These are phyloP conservation scores for Zoysia japonica DNA, from an alignment of 176 grass and related monocot species.

Conservation along the genomic window DNA sequence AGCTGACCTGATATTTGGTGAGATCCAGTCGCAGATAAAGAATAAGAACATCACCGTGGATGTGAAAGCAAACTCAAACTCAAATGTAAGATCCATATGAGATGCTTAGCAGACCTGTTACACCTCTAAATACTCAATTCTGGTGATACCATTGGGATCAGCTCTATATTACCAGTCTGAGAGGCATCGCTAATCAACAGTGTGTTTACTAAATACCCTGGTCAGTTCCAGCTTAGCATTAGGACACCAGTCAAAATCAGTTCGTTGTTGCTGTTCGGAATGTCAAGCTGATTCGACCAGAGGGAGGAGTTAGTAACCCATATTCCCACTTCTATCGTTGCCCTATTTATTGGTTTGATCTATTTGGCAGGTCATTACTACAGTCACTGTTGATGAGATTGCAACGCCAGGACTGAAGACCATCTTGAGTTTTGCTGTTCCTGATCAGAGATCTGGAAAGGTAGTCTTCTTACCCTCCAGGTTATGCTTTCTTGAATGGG, in stretches of 20 bases:
- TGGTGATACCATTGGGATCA: not conserved
- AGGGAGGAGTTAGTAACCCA: not conserved
- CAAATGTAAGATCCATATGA: slow-evolving; percentile 50
- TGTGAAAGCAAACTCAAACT: slow-evolving; percentile 92
- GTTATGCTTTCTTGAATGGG: not conserved
- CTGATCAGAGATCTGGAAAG: slow-evolving; percentile 96
- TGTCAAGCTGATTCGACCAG: too few relatives aligned
- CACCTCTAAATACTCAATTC: slow-evolving; percentile 9
- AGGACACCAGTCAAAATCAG: not conserved
- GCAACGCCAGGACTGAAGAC: slow-evolving; percentile 76
- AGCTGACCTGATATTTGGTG: slow-evolving; percentile 82
- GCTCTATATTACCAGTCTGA: not conserved
- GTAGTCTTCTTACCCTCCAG: slow-evolving; percentile 30
- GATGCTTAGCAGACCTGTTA: not conserved
- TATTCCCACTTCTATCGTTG: not conserved
- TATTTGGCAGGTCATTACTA: slow-evolving; percentile 57
- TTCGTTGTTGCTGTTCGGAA: not conserved
- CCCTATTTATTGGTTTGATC: not conserved
- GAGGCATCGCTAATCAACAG: not conserved
- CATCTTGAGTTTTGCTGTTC: slow-evolving; percentile 85
- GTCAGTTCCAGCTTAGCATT: not conserved
- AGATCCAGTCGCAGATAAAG: slow-evolving; percentile 92
- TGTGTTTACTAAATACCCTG: not conserved
- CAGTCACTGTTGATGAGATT: slow-evolving; percentile 67
- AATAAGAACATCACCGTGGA: slow-evolving; percentile 75